phyloP scores from a whole-genome alignment of 108 stramenopile genomes.

The Nitzschia sp. region DNA sequence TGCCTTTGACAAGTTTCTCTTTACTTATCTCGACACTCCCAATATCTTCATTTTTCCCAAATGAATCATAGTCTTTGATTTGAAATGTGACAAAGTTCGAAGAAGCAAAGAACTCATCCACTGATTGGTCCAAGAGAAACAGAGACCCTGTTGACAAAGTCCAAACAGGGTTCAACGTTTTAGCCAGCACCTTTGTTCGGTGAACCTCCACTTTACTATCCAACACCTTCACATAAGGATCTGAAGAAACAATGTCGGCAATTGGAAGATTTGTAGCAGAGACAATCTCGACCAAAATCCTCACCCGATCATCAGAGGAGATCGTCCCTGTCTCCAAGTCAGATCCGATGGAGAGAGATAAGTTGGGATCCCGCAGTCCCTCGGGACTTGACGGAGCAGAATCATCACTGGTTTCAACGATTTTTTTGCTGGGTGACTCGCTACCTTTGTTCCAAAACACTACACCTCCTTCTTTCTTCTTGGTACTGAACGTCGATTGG shows the following conservation, averaged over 20 bases:
- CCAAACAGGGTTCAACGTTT: constrained; percentile 64
- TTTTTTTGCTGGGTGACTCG: not conserved
- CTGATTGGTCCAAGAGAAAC: constrained; percentile 43
- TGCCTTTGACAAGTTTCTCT: constrained; percentile 31
- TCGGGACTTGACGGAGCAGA: not conserved
- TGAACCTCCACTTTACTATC: constrained; percentile 50
- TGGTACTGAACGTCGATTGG: not conserved
- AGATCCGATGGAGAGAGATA: not conserved
- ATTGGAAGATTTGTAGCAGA: constrained; percentile 38
- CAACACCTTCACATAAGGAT: constrained; percentile 50
- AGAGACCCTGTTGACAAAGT: constrained; percentile 55
- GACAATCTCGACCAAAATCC: constrained; percentile 44
- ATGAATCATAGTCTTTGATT: constrained; percentile 64
- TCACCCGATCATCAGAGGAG: not conserved
- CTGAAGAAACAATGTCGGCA: constrained; percentile 29
- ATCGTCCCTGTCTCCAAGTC: not conserved
- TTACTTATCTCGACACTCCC: constrained; percentile 49
- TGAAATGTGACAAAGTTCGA: constrained; percentile 50
- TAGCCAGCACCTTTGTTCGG: constrained; percentile 42
- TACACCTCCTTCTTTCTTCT: not conserved
- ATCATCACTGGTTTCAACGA: not conserved
- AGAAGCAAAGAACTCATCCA: constrained; percentile 43
- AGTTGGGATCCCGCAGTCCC: not conserved
- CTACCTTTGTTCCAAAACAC: not conserved
- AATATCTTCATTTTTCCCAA: constrained; percentile 43